A percentile compares a stretch with the other conserved stretches of the same genome.
Evolutionary conservation across 176 grass and related monocot species (phyloP).

Genomic region (Chloris gayana): DNA sequence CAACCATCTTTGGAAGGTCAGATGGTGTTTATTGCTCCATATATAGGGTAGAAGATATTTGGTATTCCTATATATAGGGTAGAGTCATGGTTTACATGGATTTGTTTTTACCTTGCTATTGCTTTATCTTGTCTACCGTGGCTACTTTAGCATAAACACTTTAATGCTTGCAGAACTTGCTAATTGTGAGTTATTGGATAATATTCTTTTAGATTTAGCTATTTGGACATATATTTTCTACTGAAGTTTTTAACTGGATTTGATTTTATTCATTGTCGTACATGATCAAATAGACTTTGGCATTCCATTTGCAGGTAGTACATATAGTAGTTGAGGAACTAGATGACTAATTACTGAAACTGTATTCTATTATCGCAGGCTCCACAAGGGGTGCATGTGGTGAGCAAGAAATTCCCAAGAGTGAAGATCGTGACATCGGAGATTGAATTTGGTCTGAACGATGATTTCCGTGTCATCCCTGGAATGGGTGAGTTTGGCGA

Average conservation of each 20-base stretch:
- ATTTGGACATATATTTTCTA: not conserved
- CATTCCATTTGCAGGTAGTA: not conserved
- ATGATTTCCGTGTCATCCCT: conserved; percentile 79
- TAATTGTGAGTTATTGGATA: conserved; percentile 15
- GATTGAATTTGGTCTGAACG: conserved; percentile 86
- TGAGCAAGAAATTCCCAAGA: conserved; percentile 94
- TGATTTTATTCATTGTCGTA: not conserved
- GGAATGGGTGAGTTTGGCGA: conserved; percentile 92
- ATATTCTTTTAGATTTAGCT: not conserved
- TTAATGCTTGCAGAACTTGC: not conserved
- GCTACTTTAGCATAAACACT: conserved; percentile 16
- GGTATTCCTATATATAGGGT: not conserved
- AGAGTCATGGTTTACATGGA: conserved; percentile 12
- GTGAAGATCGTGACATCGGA: conserved; percentile 97
- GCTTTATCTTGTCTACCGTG: not conserved
- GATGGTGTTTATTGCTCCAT: not conserved
- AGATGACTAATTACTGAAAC: not conserved
- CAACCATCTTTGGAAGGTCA: not conserved
- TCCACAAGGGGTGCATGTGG: conserved; percentile 82
- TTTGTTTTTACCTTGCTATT: not conserved
- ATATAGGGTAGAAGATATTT: not conserved
- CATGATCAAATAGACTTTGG: not conserved
- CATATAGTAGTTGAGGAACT: not conserved
- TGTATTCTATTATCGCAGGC: conserved; percentile 51
- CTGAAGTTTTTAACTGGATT: not conserved